Evolutionary conservation across 2,329 filamentous ascomycete species (phyloP), one percentile per base, ranked within the genome.

Genomic region (Colletotrichum tamarilloi): DNA sequence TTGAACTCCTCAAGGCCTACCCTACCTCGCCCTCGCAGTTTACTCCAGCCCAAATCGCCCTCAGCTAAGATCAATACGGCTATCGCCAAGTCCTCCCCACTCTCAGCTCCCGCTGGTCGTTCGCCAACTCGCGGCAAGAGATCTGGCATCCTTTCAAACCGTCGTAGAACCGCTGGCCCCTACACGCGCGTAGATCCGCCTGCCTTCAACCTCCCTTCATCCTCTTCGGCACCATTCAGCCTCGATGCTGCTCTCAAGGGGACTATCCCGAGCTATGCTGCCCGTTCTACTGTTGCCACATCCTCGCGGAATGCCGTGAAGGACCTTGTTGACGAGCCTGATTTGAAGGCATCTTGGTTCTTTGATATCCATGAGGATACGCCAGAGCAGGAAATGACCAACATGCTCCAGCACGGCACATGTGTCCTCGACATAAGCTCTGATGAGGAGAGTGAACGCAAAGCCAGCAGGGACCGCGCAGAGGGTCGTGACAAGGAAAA

Each of bases 341-440:
- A 88, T 66, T 81, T 88, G 77, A 90, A 93, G 79, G 87, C 90
- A 42, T 88, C 88, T 71, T 98, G 95, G 95, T 93, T 93, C 85
- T 98, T 99, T 80, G 93, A 96, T 72, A 98, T 99, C 79, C 92
- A 98, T 80, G 94, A 98, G 80, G 96, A 99, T 82, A 95, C 94
- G 0, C 90, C 93, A 8, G 94, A 98, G 80, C 94, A 98, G 80
- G 93, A 97, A 80, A 94, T 97, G 83, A 94, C 95, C 78, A 98
- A 97, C 79, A 86, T 98, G 52, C 94, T 98, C 84, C 94, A 98
- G 83, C 96, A 98, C 85, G 93, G 93, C 68, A 96, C 96, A 8
- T 92, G 93, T 75, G 92, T 93, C 0, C 89, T 98, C 4, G 96
- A 98, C 80, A 95, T 98, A 79, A 95, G 92, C 76, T 95, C 94